Evolutionary conservation across 352 stramenopile species (phyloP), one percentile per base, ranked within the genome.

Genomic region (Globisporangium alternatum): DNA sequence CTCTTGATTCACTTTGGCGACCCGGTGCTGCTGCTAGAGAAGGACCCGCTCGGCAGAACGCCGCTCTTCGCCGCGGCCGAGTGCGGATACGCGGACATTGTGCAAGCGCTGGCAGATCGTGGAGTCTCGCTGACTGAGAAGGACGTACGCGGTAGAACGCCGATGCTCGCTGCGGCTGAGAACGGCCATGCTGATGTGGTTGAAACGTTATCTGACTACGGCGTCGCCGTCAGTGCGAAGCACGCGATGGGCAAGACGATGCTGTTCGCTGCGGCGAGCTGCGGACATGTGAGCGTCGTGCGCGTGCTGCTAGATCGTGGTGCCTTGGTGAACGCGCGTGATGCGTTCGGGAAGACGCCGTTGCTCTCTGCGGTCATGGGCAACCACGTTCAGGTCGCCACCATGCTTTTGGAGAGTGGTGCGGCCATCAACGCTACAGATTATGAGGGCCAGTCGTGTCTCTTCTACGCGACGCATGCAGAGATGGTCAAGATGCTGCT

Each of bases 1-100:
- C 39, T 66, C n/a, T 41, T 66, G 39, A 66, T 66, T 31, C 61
- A 66, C 52, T 66, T 66, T 37, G 61, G 61, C 30, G 61, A 66
- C 41, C 61, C 61, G 15, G 52, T 22, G 51, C 41, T 66, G 41
- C 52, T 61, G 31, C 39, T 48, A 9, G 61, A 66, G 22, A 59
- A 54, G 21, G 61, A 66, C 33, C 31, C 61, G 21, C 61, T 53
- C 41, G 61, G 52, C 41, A 56, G 52, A 21, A 61, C 61, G 30
- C 52, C 61, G 22, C 41, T 66, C 3, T 61, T 66, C 19, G 61
- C 61, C 6, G 61, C 61, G 8, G 61, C 61, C 0, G 61, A 66
- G 51, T 33, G 2, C n/a, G 61, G 61, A 12, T 17, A 66, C 13
- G 61, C 21, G 0, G 61, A 66, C 15, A 49, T 66, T 41, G 61